Conservation (phyloP, 108 stramenopile genomes). For the Pseudonitzschia delicatissima region DNA sequence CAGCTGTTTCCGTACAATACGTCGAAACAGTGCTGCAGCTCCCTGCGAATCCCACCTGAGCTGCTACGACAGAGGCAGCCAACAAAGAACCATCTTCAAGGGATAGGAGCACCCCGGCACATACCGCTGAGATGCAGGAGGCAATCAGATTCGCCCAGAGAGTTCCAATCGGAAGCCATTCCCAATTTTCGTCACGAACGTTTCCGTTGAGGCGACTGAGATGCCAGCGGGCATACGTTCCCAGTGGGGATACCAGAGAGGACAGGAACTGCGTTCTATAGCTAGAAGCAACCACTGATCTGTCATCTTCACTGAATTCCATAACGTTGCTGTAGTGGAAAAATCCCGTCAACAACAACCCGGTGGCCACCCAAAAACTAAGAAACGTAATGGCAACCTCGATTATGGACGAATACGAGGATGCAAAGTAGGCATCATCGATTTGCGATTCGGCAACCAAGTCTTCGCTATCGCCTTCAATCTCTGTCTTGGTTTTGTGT, state of each 20-base stretch:
- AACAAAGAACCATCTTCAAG: background rate
- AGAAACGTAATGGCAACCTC: background rate
- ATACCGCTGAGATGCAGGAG: constrained; percentile 36
- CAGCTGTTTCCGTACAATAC: constrained; percentile 59
- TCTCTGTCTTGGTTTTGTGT: background rate
- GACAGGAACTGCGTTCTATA: constrained; percentile 24
- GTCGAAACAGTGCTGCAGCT: constrained; percentile 76
- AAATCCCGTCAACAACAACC: background rate
- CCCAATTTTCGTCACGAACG: constrained; percentile 4
- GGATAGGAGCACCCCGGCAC: constrained; percentile 18
- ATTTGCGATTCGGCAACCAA: background rate
- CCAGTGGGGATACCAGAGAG: constrained; percentile 55
- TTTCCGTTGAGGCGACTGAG: constrained; percentile 46
- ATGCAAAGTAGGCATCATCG: background rate
- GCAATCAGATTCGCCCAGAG: constrained; percentile 56
- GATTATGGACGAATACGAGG: background rate
- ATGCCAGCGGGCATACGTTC: constrained; percentile 58
- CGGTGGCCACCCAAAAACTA: background rate
- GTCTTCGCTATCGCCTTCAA: background rate
- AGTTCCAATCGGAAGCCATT: constrained; percentile 69
- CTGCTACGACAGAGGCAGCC: constrained; percentile 9
- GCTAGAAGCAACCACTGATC: background rate
- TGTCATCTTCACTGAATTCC: too few species aligned
- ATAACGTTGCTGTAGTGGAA: background rate
- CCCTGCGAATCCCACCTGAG: constrained; percentile 60